These are phyloP conservation scores for Diplodia sapinea DNA, from an alignment of 2,329 filamentous ascomycete genomes.

Conservation along the genomic window DNA sequence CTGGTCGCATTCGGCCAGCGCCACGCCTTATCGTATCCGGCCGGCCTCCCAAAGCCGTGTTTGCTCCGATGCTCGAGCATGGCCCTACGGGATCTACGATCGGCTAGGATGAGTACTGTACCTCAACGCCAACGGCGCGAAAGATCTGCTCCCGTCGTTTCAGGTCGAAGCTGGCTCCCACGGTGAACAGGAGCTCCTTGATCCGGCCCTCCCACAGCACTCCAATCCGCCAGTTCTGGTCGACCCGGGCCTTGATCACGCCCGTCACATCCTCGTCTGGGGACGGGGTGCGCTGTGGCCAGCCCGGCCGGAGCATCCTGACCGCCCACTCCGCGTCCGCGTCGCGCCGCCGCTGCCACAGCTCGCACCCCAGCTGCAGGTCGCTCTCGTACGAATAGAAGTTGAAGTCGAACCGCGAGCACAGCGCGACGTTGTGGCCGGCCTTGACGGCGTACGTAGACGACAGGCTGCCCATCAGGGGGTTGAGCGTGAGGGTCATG, in stretches of 20 bases:
- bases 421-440: conserved; percentile 79
- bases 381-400: conserved; percentile 98
- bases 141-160: conserved; percentile 77
- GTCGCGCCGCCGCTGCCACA: conserved; percentile 71
- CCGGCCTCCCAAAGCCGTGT: conserved; percentile 29
- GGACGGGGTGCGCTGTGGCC: conserved; percentile 49
- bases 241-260: conserved; percentile 86
- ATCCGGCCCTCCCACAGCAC: conserved; percentile 91
- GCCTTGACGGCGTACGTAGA: conserved; percentile 92
- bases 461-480: conserved; percentile 90
- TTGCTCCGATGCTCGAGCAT: conserved; percentile 31
- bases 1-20: neutral
- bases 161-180: conserved; percentile 85
- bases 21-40: conserved; percentile 29
- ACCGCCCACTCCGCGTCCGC: conserved; percentile 22
- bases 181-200: conserved; percentile 89
- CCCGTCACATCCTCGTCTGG: conserved; percentile 74
- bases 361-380: conserved; percentile 86
- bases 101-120: conserved; percentile 79
- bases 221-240: conserved; percentile 85
- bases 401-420: conserved; percentile 94
- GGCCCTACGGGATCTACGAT: conserved; percentile 36
- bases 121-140: conserved; percentile 75
- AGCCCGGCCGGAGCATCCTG: conserved; percentile 26
- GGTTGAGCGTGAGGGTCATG: conserved; percentile 90